A percentile compares a stretch with the other conserved stretches of the same genome.
Evolutionary conservation across 1,139 yeast species (phyloP).

Genomic region (Candida dubliniensis): DNA sequence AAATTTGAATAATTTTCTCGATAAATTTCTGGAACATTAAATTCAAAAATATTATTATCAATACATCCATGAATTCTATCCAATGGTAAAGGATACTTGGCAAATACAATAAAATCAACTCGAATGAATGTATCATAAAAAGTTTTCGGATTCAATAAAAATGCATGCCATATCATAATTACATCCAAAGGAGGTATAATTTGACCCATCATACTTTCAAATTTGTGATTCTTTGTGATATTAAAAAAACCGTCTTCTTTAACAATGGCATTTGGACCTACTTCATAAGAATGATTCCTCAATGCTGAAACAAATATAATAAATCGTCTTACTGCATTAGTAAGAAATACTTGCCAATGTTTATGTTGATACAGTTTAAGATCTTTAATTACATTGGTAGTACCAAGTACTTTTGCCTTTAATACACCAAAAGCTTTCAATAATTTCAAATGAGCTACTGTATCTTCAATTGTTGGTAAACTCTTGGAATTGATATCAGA

Average conservation of each 20-base stretch:
- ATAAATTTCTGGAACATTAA: conserved; percentile 14
- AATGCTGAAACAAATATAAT: conserved; percentile 25
- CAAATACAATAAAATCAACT: conserved; percentile 22
- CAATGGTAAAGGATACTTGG: conserved; percentile 29
- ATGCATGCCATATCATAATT: conserved; percentile 42
- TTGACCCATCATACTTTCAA: background rate
- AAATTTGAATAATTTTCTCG: background rate
- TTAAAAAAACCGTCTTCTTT: background rate
- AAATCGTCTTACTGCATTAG: conserved; percentile 32
- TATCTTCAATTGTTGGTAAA: background rate
- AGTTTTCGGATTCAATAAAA: conserved; percentile 18
- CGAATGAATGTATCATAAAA: conserved; percentile 30
- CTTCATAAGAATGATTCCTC: conserved; percentile 2
- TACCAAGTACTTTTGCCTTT: conserved; percentile 17
- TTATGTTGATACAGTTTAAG: conserved; percentile 15
- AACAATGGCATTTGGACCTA: background rate
- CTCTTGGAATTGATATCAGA: background rate
- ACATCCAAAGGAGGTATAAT: conserved; percentile 35
- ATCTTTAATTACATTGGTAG: conserved; percentile 8
- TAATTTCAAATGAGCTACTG: conserved; percentile 31
- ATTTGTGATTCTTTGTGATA: background rate
- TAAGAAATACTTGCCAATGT: conserved; percentile 30
- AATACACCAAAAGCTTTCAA: conserved; percentile 28
- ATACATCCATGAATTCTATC: conserved; percentile 20
- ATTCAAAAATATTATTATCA: conserved; percentile 21